These are phyloP conservation scores for Aspergillus pseudoglaucus DNA, from an alignment of 2,329 filamentous ascomycete species.

Conservation along the genomic window DNA sequence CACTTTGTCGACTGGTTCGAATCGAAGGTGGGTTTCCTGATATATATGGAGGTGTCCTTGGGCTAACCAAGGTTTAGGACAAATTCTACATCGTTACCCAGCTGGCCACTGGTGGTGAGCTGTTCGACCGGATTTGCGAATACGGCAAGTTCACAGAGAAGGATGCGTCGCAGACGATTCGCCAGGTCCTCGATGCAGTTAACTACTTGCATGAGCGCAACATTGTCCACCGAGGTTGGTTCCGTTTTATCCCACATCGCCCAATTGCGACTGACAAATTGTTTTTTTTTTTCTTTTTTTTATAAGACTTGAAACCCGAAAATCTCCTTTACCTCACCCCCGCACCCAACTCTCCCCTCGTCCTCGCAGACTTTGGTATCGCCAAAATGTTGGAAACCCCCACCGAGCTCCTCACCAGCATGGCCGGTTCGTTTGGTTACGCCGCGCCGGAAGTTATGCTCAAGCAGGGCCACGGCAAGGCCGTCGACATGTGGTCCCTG, in stretches of 20 bases:
- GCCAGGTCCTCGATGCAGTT: constrained; percentile 86
- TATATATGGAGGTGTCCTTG: background rate
- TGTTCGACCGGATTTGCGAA: constrained; percentile 97
- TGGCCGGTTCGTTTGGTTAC: constrained; percentile 98
- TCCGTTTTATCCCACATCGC: background rate
- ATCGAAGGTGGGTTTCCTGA: constrained; percentile 62
- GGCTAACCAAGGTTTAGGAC: constrained; percentile 54
- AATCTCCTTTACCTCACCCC: constrained; percentile 89
- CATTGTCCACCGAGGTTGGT: constrained; percentile 84
- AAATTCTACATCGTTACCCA: constrained; percentile 99
- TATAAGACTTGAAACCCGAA: constrained; percentile 98
- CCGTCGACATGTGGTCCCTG: constrained; percentile 98
- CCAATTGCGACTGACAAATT: constrained; percentile 2
- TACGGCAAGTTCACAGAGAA: constrained; percentile 98
- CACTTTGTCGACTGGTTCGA: constrained; percentile 99
- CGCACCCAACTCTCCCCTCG: constrained; percentile 70
- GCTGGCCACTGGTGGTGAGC: constrained; percentile 87
- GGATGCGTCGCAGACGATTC: constrained; percentile 92
- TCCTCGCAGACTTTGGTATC: constrained; percentile 96
- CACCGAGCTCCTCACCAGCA: constrained; percentile 88
- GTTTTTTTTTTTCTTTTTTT: background rate
- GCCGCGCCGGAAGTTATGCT: constrained; percentile 98
- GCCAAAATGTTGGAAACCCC: constrained; percentile 94
- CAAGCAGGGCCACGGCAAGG: constrained; percentile 94
- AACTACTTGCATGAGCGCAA: constrained; percentile 91